Base-by-base conservation (phyloP, 192 early-diverging fungal species). In the Cetraspora pellucida region DNA sequence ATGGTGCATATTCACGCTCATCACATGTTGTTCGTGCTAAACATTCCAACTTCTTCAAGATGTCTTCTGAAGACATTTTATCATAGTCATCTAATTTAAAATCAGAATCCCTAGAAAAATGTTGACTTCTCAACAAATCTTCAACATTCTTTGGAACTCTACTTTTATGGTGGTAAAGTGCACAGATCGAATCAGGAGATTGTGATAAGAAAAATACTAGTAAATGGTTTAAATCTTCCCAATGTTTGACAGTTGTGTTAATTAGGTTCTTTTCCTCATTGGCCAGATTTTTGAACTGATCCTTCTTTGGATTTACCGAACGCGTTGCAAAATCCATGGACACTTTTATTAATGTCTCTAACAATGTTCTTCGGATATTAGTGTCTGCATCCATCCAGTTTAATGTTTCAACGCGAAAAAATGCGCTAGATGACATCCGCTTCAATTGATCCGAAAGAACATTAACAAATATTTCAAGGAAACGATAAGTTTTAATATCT, bases 321-420 rank as follows among this genome's bases (percentile, higher is more conserved):
- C 73, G 72, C 45, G 77, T 77, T 17, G 77, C 77, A 25, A 77
- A 77, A 74, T 77, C 68, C 9, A 54, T 77, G 16, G 77, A 77
- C 11, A 77, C 77, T 11, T 73, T 23, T 17, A 77, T 6, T 47
- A 77, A 47, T 16, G 70, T 72, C 10, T 52, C 17, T 3, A 77
- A 27, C 46, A 77, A 55, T 52, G 77, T 77, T 57, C 50, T 27
- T 55, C 77, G 70, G 13, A 77, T 17, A 55, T 72, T 21, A 6
- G 17, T 30, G 13, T 72, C 47, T 46, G 7, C 10, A 14, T 31
- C 10, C 70, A 77, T 77, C 23, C 55, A 31, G 7, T 14, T 50
- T 0, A 77, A 58, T 57, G 74, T 72, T n/a, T 58, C 50, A 23
- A 77, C 69, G 9, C 31, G 19, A 31, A 77, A 72, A n/a, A 52